Evolutionary conservation across 208 protist genomes (phyloP).

Genomic region (Leishmania turanica): DNA sequence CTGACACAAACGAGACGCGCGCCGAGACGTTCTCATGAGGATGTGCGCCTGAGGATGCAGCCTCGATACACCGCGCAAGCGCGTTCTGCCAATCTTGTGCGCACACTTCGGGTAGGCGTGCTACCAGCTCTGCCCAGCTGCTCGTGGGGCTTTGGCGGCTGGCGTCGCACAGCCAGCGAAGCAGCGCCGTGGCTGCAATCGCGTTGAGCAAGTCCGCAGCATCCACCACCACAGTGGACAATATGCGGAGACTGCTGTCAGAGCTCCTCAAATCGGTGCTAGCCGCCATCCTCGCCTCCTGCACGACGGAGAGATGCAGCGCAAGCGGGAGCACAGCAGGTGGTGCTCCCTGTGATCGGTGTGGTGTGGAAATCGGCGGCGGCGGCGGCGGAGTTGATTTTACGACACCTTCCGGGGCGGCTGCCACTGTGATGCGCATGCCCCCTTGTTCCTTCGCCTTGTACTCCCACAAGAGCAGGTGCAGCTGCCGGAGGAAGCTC

Average conservation of each 20-base stretch:
- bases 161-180: conserved; percentile 24
- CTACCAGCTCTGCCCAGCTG: conserved; percentile 18
- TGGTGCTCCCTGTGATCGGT: not conserved
- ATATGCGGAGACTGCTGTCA: not conserved
- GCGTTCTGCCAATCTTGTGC: conserved; percentile 20
- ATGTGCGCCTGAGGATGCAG: not conserved
- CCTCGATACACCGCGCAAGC: not conserved
- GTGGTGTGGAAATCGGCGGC: not conserved
- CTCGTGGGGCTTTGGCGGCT: conserved; percentile 25
- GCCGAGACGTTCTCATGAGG: too few relatives aligned
- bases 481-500: conserved; percentile 16
- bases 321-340: conserved; percentile 9
- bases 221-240: conserved; percentile 9
- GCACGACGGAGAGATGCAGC: not conserved
- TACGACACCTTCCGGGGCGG: not conserved
- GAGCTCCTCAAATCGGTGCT: not conserved
- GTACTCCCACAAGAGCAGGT: conserved; percentile 20
- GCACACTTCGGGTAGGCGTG: conserved; percentile 6
- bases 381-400: not conserved
- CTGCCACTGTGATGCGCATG: not conserved
- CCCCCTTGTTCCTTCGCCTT: not conserved
- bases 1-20: not conserved
- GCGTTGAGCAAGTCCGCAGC: conserved; percentile 18
- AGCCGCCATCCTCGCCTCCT: not conserved
- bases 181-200: conserved; percentile 9